phyloP scores from a whole-genome alignment of 1,284 basidiomycete genomes.

The Fomitopsis betulina region DNA sequence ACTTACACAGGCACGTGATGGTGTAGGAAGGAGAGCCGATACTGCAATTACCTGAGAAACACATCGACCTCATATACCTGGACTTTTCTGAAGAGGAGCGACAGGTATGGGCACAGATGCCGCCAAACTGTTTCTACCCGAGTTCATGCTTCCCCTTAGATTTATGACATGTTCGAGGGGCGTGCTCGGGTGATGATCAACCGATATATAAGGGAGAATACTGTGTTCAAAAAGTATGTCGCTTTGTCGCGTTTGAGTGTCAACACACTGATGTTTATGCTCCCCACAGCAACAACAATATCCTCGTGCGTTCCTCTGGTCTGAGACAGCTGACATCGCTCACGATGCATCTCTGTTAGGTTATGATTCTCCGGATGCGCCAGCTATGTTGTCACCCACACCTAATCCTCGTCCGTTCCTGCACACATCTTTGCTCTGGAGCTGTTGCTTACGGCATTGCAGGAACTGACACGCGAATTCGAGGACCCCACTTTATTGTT shows the following conservation, averaged over 20 bases:
- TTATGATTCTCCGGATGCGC: slow-evolving; percentile 62
- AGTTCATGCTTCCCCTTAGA: slow-evolving; percentile 27
- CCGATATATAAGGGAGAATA: slow-evolving; percentile 51
- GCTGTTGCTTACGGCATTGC: neutral
- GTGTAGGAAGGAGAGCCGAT: slow-evolving; percentile 52
- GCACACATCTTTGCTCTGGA: neutral
- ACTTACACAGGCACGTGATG: slow-evolving; percentile 4
- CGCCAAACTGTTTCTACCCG: too few species aligned
- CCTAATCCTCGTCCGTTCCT: slow-evolving; percentile 47
- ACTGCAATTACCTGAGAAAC: slow-evolving; percentile 52
- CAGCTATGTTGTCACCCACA: slow-evolving; percentile 65
- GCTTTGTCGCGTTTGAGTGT: neutral
- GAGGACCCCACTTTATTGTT: slow-evolving; percentile 48
- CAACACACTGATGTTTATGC: neutral
- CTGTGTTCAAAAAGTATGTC: slow-evolving; percentile 57
- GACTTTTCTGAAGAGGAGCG: slow-evolving; percentile 60
- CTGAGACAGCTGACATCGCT: neutral
- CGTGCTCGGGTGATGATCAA: slow-evolving; percentile 49
- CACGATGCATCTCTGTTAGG: slow-evolving; percentile 26
- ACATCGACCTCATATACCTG: slow-evolving; percentile 52
- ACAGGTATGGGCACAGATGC: slow-evolving; percentile 35
- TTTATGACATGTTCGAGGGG: slow-evolving; percentile 58
- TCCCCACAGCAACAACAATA: slow-evolving; percentile 41
- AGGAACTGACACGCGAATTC: slow-evolving; percentile 39
- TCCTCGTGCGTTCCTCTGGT: slow-evolving; percentile 33